phyloP scores from a whole-genome alignment of 2,329 filamentous ascomycete genomes.

The Harringtonia lauricola region DNA sequence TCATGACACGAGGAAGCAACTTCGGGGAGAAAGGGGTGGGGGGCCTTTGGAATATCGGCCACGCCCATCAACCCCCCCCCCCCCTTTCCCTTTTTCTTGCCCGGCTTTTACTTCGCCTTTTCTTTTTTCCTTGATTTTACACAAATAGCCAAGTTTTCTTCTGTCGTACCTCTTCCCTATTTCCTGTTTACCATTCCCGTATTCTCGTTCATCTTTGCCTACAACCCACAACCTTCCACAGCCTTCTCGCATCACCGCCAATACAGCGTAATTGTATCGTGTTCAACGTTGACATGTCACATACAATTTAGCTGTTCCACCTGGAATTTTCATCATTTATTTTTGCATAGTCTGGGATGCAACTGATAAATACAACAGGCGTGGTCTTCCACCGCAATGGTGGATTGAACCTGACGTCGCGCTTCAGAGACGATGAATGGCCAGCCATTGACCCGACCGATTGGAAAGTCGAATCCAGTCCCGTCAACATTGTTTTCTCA shows the following conservation, averaged over 20 bases:
- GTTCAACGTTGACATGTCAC: too few relatives aligned
- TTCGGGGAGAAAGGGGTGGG: too few relatives aligned
- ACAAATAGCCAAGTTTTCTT: background rate
- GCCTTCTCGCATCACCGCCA: too few relatives aligned
- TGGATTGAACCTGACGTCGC: constrained; percentile 8
- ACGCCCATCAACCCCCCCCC: background rate
- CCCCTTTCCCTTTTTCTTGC: background rate
- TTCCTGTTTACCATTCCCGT: too few relatives aligned
- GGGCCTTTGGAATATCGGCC: background rate
- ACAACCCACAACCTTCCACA: too few relatives aligned
- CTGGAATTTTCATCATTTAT: too few relatives aligned
- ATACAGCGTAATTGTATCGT: background rate
- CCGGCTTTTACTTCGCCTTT: background rate
- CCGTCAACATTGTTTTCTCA: constrained; percentile 4
- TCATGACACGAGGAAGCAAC: too few relatives aligned
- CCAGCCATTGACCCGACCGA: constrained; percentile 3
- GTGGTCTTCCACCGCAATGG: constrained; percentile 11
- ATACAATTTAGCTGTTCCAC: too few relatives aligned
- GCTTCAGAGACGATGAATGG: constrained; percentile 6
- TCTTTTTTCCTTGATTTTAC: background rate
- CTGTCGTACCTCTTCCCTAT: background rate
- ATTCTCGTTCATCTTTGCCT: too few relatives aligned
- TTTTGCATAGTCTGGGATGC: too few relatives aligned
- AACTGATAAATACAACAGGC: background rate
- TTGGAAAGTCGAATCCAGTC: constrained; percentile 1